Conservation (phyloP, 805 yeast species). For the Zygosaccharomyces pseudorouxii region DNA sequence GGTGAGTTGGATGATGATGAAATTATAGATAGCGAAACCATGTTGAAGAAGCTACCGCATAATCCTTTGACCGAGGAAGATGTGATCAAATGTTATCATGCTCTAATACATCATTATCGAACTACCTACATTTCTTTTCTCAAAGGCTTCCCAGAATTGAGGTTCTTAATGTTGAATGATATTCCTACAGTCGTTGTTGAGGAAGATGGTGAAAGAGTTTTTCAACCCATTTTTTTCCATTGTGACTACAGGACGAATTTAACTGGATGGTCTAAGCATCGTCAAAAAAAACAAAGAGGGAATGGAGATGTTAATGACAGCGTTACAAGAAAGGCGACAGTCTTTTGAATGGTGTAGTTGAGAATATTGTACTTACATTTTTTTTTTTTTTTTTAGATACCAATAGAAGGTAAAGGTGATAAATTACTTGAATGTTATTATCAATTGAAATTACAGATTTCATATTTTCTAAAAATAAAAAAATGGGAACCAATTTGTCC, state of each 20-base stretch:
- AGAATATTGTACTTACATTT: not conserved
- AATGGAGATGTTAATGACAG: constrained; percentile 15
- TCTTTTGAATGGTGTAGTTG: constrained; percentile 6
- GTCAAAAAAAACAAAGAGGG: constrained; percentile 11
- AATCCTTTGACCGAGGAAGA: constrained; percentile 32
- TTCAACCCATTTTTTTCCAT: constrained; percentile 38
- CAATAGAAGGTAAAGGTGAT: not conserved
- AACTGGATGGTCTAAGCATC: constrained; percentile 27
- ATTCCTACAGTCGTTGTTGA: constrained; percentile 35
- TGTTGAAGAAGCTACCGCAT: constrained; percentile 25
- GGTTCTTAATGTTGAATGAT: constrained; percentile 39
- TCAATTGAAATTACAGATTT: not conserved
- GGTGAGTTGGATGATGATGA: constrained; percentile 13
- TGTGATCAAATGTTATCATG: constrained; percentile 35
- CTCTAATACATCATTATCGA: constrained; percentile 38
- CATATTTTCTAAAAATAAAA: not conserved
- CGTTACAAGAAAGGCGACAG: constrained; percentile 23
- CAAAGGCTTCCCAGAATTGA: constrained; percentile 32
- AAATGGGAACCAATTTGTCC: not conserved
- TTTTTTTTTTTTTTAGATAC: not conserved
- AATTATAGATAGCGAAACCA: constrained; percentile 9
- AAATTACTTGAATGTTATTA: not conserved
- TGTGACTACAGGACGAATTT: constrained; percentile 33
- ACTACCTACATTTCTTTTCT: constrained; percentile 36
- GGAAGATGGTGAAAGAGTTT: constrained; percentile 28